Conservation (phyloP, 2,329 filamentous ascomycete species). For the Pyricularia grisea region DNA sequence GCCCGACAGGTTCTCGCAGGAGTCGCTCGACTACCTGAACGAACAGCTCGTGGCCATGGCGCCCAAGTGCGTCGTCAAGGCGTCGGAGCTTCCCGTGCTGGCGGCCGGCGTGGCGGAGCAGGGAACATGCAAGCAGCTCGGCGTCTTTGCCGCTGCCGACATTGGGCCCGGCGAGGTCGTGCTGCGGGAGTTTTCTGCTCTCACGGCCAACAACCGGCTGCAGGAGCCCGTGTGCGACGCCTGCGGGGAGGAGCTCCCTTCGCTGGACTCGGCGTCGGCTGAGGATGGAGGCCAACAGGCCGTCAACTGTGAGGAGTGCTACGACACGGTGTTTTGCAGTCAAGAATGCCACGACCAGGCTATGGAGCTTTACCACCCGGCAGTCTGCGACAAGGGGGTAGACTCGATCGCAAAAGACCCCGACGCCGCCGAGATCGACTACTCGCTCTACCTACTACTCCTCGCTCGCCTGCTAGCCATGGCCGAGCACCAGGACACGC, state of each 20-base stretch:
- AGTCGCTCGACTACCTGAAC: constrained; percentile 66
- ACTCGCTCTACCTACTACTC: constrained; percentile 53
- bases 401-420: constrained; percentile 57
- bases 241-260: constrained; percentile 66
- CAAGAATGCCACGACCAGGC: constrained; percentile 49
- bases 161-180: constrained; percentile 69
- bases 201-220: constrained; percentile 82
- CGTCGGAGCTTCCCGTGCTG: constrained; percentile 66
- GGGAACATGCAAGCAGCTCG: constrained; percentile 65
- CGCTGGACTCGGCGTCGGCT: constrained; percentile 23
- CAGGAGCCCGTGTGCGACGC: constrained; percentile 86
- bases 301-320: constrained; percentile 50
- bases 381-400: constrained; percentile 57
- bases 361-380: constrained; percentile 51
- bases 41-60: constrained; percentile 57
- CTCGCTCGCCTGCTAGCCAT: constrained; percentile 55
- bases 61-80: constrained; percentile 72
- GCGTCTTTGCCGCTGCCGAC: constrained; percentile 79
- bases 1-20: constrained; percentile 60
- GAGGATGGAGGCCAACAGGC: constrained; percentile 26
- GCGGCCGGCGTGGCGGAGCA: constrained; percentile 39
- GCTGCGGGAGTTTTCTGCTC: constrained; percentile 71
- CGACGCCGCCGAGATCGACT: constrained; percentile 45
- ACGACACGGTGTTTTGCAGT: constrained; percentile 59
- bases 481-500: constrained; percentile 47